Evolutionary conservation across 257 asterid species (phyloP).

Genomic region (Solanum tacnaense): DNA sequence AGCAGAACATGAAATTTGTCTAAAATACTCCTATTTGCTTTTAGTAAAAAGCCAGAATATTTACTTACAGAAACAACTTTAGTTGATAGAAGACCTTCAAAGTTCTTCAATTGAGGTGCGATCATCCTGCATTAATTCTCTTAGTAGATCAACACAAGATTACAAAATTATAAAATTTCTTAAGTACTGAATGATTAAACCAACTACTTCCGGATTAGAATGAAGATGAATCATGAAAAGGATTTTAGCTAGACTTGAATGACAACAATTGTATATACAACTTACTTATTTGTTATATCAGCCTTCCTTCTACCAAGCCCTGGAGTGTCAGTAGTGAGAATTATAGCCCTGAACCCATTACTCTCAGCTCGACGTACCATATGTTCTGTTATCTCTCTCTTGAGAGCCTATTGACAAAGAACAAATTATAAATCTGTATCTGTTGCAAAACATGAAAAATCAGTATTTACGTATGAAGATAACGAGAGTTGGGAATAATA

Average conservation of each 20-base stretch:
- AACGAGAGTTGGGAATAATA: background rate
- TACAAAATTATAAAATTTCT: background rate
- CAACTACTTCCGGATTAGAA: background rate
- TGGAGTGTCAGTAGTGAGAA: constrained; percentile 54
- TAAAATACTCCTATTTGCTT: background rate
- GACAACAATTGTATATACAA: background rate
- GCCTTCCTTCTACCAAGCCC: constrained; percentile 49
- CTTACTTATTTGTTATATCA: constrained; percentile 48
- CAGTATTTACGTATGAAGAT: background rate
- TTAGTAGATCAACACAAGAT: background rate
- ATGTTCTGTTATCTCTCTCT: constrained; percentile 35
- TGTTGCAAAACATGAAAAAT: background rate
- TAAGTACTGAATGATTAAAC: background rate
- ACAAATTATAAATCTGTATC: background rate
- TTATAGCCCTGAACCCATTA: constrained; percentile 51
- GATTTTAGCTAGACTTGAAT: background rate
- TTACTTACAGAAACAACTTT: constrained; percentile 24
- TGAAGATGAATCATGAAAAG: background rate
- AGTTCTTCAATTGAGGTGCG: constrained; percentile 34
- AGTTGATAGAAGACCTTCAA: constrained; percentile 43
- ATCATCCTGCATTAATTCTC: constrained; percentile 38
- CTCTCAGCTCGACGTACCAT: constrained; percentile 54
- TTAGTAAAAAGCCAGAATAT: background rate
- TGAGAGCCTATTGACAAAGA: constrained; percentile 22
- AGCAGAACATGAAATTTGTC: background rate